Evolutionary conservation across 495 filamentous ascomycete species (phyloP).

Genomic region (Oidiodendron maius): DNA sequence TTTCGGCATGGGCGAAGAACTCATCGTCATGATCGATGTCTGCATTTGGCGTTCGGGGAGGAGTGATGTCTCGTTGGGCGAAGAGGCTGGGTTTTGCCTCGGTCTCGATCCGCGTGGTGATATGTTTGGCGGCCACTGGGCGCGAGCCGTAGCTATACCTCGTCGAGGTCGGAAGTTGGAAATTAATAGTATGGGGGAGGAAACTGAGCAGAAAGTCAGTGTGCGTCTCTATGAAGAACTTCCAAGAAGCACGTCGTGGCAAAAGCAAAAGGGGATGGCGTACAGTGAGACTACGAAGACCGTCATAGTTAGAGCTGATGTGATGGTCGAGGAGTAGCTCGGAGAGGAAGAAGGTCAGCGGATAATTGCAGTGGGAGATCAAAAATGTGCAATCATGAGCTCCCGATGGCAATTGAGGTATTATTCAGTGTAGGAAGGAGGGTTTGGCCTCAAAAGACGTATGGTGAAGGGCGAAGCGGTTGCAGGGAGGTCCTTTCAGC

Average conservation of each 20-base stretch:
- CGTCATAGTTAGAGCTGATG: conserved; percentile 59
- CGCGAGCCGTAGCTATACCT: conserved; percentile 16
- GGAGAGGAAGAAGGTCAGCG: too few relatives aligned
- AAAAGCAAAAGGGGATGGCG: conserved; percentile 24
- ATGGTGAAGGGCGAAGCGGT: neutral
- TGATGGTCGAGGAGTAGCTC: too few relatives aligned
- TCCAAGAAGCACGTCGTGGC: neutral
- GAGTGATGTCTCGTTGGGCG: conserved; percentile 33
- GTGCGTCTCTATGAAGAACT: neutral
- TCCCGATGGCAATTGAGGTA: neutral
- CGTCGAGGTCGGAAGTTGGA: conserved; percentile 41
- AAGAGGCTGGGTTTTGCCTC: conserved; percentile 36
- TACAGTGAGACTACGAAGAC: conserved; percentile 83
- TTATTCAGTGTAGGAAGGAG: neutral
- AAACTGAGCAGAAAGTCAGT: too few relatives aligned
- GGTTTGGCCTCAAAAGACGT: neutral
- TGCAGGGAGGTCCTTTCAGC: neutral
- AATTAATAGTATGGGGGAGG: conserved; percentile 85
- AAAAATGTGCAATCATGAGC: conserved; percentile 22
- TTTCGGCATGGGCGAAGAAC: conserved; percentile 57
- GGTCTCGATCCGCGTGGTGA: conserved; percentile 23
- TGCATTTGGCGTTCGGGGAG: conserved; percentile 56
- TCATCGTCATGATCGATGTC: conserved; percentile 50
- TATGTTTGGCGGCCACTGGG: conserved; percentile 20
- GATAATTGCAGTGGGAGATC: neutral